Conservation (phyloP, 2,329 filamentous ascomycete species). For the Fusarium sororula region DNA sequence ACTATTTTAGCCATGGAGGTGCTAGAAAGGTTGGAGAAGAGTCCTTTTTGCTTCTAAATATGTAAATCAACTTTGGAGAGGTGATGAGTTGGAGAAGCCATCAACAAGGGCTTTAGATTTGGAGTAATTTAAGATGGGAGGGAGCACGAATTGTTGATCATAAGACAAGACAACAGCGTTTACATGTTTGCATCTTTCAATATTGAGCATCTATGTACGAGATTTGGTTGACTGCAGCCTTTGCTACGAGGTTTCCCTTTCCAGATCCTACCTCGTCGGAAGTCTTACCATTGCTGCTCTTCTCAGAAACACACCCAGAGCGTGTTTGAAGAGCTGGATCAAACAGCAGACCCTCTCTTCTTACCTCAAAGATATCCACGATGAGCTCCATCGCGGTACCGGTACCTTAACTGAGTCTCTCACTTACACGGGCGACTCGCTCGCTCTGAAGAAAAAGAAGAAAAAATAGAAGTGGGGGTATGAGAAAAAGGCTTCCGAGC, state of each 20-base stretch:
- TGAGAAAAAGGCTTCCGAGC: constrained; percentile 11
- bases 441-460: constrained; percentile 4
- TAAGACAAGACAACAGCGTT: not conserved
- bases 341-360: constrained; percentile 32
- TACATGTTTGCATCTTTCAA: not conserved
- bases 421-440: constrained; percentile 26
- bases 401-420: constrained; percentile 30
- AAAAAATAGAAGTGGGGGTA: constrained; percentile 18
- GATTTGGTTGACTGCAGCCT: constrained; percentile 5
- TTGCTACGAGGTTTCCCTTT: constrained; percentile 19
- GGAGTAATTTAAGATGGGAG: constrained; percentile 19
- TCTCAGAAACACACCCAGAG: constrained; percentile 24
- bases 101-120: constrained; percentile 9
- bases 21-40: constrained; percentile 18
- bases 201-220: not conserved
- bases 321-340: constrained; percentile 24
- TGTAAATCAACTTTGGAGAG: not conserved
- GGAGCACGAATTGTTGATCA: constrained; percentile 18
- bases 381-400: constrained; percentile 31
- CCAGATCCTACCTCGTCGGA: constrained; percentile 1
- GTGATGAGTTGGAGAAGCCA: constrained; percentile 25
- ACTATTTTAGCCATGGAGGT: constrained; percentile 7
- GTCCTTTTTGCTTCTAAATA: constrained; percentile 1
- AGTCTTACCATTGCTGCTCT: not conserved
- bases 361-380: constrained; percentile 29